Percentiles rank a stretch among this genome's conserved stretches.
These are phyloP conservation scores for Lathyrus sativus DNA, from an alignment of 306 rosid genomes.

Conservation along the genomic window DNA sequence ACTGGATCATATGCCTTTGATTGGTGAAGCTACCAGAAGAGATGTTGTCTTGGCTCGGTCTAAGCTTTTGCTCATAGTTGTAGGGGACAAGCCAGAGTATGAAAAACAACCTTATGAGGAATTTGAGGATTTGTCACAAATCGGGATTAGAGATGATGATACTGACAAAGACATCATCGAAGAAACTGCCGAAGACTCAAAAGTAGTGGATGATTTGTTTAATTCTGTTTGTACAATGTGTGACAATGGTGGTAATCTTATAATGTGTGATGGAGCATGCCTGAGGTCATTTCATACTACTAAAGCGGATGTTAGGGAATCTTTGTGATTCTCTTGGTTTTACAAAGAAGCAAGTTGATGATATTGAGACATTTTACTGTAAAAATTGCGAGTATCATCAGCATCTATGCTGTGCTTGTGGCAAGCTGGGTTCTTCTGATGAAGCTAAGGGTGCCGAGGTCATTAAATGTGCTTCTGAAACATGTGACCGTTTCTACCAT, in stretches of 20 bases:
- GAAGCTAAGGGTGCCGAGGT: conserved; percentile 75
- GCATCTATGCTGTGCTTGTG: conserved; percentile 91
- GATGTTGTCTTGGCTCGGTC: conserved; percentile 41
- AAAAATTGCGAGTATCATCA: conserved; percentile 68
- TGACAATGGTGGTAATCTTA: conserved; percentile 80
- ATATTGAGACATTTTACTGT: conserved; percentile 57
- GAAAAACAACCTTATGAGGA: conserved; percentile 53
- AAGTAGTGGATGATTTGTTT: conserved; percentile 55
- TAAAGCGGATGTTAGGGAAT: conserved; percentile 52
- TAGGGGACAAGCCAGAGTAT: conserved; percentile 45
- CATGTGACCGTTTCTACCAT: conserved; percentile 85
- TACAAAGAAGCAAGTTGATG: conserved; percentile 64
- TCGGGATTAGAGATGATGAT: conserved; percentile 36
- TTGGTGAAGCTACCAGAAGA: too few relatives aligned
- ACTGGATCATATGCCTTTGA: too few relatives aligned
- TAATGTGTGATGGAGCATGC: conserved; percentile 93
- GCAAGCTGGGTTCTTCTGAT: conserved; percentile 80
- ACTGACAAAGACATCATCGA: conserved; percentile 47
- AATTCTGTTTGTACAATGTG: conserved; percentile 80
- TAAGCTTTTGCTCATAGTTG: conserved; percentile 58
- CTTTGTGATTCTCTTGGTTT: conserved; percentile 72
- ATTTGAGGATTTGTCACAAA: conserved; percentile 42
- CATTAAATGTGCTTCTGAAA: conserved; percentile 65
- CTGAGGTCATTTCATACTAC: conserved; percentile 88
- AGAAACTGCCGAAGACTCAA: conserved; percentile 49